A percentile compares a stretch with the other conserved stretches of the same genome.
Conservation (phyloP, 2,329 filamentous ascomycete species). For the Niveomyces coronatus region DNA sequence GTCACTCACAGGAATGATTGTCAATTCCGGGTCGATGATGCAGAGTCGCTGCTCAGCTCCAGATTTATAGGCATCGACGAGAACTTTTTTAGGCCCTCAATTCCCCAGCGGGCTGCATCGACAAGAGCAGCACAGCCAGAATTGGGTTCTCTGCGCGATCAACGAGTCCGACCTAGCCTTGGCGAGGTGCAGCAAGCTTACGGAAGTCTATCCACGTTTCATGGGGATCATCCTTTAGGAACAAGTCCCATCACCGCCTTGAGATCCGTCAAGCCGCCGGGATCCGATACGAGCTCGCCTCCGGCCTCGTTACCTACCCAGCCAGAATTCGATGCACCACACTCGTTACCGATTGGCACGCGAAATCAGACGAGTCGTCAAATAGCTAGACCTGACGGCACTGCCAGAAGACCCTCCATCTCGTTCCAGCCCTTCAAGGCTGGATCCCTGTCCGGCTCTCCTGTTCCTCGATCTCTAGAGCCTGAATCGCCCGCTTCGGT, state of each 20-base stretch:
- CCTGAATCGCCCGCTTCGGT: constrained; percentile 45
- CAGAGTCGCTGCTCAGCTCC: constrained; percentile 82
- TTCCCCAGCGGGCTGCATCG: constrained; percentile 45
- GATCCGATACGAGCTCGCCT: constrained; percentile 53
- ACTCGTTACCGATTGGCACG: constrained; percentile 43
- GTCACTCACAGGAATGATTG: constrained; percentile 82
- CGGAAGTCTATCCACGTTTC: constrained; percentile 81
- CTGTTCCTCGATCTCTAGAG: constrained; percentile 41
- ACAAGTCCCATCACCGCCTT: constrained; percentile 82
- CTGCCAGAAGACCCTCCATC: constrained; percentile 65
- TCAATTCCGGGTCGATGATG: constrained; percentile 84
- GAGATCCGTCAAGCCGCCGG: constrained; percentile 52
- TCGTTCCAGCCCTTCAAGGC: constrained; percentile 96
- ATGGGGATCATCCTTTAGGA: constrained; percentile 65
- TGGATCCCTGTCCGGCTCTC: constrained; percentile 85
- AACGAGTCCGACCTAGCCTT: constrained; percentile 37
- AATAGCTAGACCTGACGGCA: constrained; percentile 34
- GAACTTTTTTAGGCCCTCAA: constrained; percentile 71
- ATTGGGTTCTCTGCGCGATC: constrained; percentile 64
- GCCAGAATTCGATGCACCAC: constrained; percentile 34
- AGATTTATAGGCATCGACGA: constrained; percentile 89
- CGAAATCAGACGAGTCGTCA: constrained; percentile 22
- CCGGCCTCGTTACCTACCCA: constrained; percentile 39
- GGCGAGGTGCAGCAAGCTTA: constrained; percentile 69
- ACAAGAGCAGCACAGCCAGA: constrained; percentile 34